These are phyloP conservation scores for Solanum hybrid DNA, from an alignment of 305 asterid genomes.

Conservation along the genomic window DNA sequence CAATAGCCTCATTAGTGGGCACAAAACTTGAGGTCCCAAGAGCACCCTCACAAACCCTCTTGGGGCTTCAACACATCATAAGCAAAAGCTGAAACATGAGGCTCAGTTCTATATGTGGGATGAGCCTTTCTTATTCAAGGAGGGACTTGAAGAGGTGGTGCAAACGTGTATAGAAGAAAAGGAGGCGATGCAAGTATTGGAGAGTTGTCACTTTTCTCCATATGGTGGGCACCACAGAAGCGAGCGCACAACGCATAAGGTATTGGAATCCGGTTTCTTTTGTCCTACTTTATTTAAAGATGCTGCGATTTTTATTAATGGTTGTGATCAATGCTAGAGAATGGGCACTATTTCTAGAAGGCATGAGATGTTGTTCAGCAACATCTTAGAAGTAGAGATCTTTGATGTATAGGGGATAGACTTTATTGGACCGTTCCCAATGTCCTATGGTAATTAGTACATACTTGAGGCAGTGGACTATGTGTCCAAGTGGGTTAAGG, in stretches of 20 bases:
- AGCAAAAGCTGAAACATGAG: background rate
- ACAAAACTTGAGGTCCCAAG: fast-evolving
- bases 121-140: background rate
- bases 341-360: background rate
- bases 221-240: fast-evolving
- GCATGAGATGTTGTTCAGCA: background rate
- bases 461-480: background rate
- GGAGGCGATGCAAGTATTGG: background rate
- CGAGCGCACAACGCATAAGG: background rate
- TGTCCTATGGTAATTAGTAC: background rate
- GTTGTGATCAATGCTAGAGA: background rate
- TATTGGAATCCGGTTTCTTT: background rate
- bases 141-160: background rate
- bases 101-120: background rate
- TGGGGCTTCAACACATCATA: background rate
- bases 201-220: background rate
- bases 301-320: background rate
- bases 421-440: background rate
- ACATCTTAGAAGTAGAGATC: no score
- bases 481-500: background rate
- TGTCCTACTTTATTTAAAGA: background rate
- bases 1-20: no score
- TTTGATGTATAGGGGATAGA: background rate
- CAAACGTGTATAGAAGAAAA: background rate
- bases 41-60: no score